phyloP scores from a whole-genome alignment of 1,139 yeast genomes.

The Kodamaea sp. region DNA sequence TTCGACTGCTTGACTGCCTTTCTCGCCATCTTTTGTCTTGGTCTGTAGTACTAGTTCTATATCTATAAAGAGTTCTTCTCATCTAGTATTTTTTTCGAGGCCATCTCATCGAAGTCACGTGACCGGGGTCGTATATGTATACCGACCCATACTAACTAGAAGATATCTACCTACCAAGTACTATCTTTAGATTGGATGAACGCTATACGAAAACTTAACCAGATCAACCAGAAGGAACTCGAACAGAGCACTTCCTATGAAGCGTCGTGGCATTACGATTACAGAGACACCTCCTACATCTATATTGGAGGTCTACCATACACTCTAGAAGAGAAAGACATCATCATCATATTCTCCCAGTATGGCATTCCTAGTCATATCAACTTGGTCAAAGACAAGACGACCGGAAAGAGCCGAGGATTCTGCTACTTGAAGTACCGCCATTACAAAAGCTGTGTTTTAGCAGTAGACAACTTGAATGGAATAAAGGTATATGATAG shows the following conservation, averaged over 20 bases:
- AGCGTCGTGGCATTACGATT: constrained; percentile 91
- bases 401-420: constrained; percentile 70
- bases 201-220: constrained; percentile 51
- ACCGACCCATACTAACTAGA: not conserved
- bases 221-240: constrained; percentile 69
- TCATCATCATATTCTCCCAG: constrained; percentile 80
- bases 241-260: constrained; percentile 55
- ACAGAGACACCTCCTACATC: constrained; percentile 59
- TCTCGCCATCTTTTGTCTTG: constrained; percentile 7
- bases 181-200: constrained; percentile 30
- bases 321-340: constrained; percentile 70
- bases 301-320: constrained; percentile 72
- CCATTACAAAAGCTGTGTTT: constrained; percentile 74
- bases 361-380: constrained; percentile 85
- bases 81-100: constrained; percentile 5
- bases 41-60: not conserved
- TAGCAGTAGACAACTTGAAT: constrained; percentile 88
- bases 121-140: not conserved
- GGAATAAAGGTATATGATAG: constrained; percentile 67
- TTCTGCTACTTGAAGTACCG: constrained; percentile 84
- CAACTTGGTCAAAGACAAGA: constrained; percentile 67
- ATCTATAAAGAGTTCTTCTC: not conserved
- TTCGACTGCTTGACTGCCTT: constrained; percentile 8
- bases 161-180: not conserved
- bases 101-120: constrained; percentile 12